Percentiles rank a stretch among this genome's conserved stretches.
phyloP scores from a whole-genome alignment of 305 asterid genomes.

The Petunia hybrid region DNA sequence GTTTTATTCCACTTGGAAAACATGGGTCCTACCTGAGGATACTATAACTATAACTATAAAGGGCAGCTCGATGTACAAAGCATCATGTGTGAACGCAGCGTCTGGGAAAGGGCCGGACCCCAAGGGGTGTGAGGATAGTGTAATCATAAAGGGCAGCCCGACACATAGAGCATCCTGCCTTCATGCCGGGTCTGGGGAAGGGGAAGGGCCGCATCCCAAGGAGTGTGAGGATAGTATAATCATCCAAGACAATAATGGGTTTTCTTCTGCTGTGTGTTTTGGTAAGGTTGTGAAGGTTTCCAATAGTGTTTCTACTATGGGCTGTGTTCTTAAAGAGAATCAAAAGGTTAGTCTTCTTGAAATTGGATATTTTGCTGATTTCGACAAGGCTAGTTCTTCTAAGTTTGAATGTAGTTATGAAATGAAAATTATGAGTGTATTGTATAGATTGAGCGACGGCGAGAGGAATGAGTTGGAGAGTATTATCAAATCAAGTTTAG shows the following conservation, averaged over 20 bases:
- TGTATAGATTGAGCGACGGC: constrained; percentile 56
- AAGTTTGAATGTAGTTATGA: constrained; percentile 56
- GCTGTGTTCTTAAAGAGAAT: constrained; percentile 55
- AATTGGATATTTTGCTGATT: constrained; percentile 54
- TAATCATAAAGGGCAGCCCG: no score
- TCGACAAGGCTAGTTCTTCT: constrained; percentile 28
- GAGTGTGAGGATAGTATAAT: constrained; percentile 42
- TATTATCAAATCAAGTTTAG: constrained; percentile 48
- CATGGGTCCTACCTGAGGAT: constrained; percentile 73
- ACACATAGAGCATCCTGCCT: no score
- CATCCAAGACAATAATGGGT: constrained; percentile 43
- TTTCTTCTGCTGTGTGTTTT: constrained; percentile 23
- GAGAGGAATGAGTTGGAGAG: constrained; percentile 51
- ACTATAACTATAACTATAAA: constrained; percentile 32
- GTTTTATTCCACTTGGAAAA: constrained; percentile 66
- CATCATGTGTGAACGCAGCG: no score
- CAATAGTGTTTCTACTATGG: constrained; percentile 4
- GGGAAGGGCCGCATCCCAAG: no score
- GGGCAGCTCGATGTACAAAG: no score
- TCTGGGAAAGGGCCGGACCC: no score
- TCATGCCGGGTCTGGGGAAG: no score
- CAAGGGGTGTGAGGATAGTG: no score
- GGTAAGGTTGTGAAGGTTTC: constrained; percentile 42
- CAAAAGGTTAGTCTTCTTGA: constrained; percentile 60
- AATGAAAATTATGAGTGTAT: constrained; percentile 59